A percentile compares a stretch with the other conserved stretches of the same genome.
Evolutionary conservation across 371 early-diverging fungal genomes (phyloP).

Genomic region (Mortierella sp.): DNA sequence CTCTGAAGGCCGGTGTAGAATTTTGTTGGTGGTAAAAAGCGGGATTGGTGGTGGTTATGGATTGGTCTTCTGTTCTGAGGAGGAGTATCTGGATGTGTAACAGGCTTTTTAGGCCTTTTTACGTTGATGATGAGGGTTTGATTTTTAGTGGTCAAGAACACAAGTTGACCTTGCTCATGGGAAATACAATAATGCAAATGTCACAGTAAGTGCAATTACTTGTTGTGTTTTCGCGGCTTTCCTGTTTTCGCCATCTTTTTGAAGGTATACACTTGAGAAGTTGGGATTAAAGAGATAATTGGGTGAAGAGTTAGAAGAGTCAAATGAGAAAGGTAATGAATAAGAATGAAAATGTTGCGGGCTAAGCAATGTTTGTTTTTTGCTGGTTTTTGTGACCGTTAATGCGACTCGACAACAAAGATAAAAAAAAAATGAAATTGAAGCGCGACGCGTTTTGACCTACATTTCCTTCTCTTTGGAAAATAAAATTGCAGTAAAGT

Average conservation of each 20-base stretch:
- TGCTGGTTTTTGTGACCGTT: background rate
- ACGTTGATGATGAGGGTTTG: background rate
- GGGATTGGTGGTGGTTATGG: background rate
- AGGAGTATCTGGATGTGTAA: background rate
- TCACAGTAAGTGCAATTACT: background rate
- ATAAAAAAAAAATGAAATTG: background rate
- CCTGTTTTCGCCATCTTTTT: background rate
- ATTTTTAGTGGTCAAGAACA: too few relatives aligned
- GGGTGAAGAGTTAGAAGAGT: background rate
- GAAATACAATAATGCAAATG: background rate
- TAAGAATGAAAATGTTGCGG: background rate
- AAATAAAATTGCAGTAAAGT: too few relatives aligned
- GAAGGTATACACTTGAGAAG: background rate
- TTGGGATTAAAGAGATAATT: background rate
- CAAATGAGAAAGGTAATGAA: background rate
- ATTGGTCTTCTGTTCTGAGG: too few relatives aligned
- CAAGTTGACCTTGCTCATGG: background rate
- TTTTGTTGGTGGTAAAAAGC: constrained; percentile 11
- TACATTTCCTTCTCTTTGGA: background rate
- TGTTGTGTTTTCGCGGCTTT: background rate
- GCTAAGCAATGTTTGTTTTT: background rate
- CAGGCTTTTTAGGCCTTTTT: background rate
- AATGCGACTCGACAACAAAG: background rate
- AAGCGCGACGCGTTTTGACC: background rate
- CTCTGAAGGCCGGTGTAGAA: background rate